These are phyloP conservation scores for Rhynchosporium agropyri DNA, from an alignment of 2,329 filamentous ascomycete genomes.

Conservation along the genomic window DNA sequence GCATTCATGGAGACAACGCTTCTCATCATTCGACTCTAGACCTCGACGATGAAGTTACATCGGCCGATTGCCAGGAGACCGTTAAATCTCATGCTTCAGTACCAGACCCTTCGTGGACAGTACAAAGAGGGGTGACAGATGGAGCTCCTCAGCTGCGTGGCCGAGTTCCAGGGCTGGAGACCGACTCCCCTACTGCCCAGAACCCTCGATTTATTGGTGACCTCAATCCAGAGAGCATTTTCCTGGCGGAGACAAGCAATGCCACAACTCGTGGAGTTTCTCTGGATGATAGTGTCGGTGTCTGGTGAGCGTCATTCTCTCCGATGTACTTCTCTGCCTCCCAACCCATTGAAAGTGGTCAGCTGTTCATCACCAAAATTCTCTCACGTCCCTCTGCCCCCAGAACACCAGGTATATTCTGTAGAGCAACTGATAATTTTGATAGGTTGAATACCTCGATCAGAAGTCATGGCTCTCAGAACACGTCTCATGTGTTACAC, in stretches of 20 bases:
- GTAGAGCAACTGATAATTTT: not conserved
- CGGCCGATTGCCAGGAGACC: not conserved
- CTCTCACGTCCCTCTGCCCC: not conserved
- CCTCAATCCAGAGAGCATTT: slow-evolving; percentile 61
- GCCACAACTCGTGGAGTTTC: slow-evolving; percentile 45
- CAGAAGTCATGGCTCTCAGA: slow-evolving; percentile 24
- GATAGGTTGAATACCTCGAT: slow-evolving; percentile 12
- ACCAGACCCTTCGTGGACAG: not conserved
- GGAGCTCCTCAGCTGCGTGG: not conserved
- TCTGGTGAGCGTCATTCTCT: slow-evolving; percentile 46
- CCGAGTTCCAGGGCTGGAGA: not conserved
- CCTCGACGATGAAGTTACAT: not conserved
- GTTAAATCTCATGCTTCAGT: not conserved
- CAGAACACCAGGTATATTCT: not conserved
- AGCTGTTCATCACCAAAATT: not conserved
- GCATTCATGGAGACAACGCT: slow-evolving; percentile 44
- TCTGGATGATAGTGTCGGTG: slow-evolving; percentile 56
- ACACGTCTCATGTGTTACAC: slow-evolving; percentile 21
- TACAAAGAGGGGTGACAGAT: not conserved
- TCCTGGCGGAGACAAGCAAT: slow-evolving; percentile 56
- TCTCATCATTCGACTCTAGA: not conserved
- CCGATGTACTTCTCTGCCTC: not conserved
- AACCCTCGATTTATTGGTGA: slow-evolving; percentile 57
- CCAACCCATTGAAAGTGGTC: not conserved
- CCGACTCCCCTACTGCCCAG: not conserved